Conservation (phyloP, 306 rosid genomes). For the Prunus mume region DNA sequence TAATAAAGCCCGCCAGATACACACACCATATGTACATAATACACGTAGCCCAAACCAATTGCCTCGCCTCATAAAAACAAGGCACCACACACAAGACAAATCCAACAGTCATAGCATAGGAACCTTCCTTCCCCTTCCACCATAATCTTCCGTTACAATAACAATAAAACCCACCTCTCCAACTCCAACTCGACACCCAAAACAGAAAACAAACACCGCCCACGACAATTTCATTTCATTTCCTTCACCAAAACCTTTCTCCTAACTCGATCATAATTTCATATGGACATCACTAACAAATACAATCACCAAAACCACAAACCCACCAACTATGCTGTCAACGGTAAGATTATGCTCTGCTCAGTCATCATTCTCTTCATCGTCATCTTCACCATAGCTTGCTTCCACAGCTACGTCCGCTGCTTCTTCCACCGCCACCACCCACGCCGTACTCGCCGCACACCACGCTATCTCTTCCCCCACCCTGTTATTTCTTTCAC, state of each 20-base stretch:
- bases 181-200: neutral
- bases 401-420: conserved; percentile 30
- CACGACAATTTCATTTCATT: too few species aligned
- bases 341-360: conserved; percentile 46
- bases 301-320: neutral
- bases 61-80: neutral
- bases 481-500: neutral
- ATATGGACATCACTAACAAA: neutral
- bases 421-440: conserved; percentile 8
- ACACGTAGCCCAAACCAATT: neutral
- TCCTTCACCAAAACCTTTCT: too few species aligned
- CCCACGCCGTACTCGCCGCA: conserved; percentile 2
- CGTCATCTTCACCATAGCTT: conserved; percentile 17
- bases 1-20: neutral
- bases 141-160: neutral
- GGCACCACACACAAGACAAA: neutral
- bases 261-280: neutral
- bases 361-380: conserved; percentile 42
- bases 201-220: neutral
- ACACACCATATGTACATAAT: neutral
- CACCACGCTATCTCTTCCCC: conserved; percentile 6
- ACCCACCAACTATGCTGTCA: conserved; percentile 27
- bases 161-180: neutral
- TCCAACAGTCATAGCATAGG: neutral
- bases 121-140: neutral